These are phyloP conservation scores for Rosa persica DNA, from an alignment of 306 rosid genomes.

Conservation along the genomic window DNA sequence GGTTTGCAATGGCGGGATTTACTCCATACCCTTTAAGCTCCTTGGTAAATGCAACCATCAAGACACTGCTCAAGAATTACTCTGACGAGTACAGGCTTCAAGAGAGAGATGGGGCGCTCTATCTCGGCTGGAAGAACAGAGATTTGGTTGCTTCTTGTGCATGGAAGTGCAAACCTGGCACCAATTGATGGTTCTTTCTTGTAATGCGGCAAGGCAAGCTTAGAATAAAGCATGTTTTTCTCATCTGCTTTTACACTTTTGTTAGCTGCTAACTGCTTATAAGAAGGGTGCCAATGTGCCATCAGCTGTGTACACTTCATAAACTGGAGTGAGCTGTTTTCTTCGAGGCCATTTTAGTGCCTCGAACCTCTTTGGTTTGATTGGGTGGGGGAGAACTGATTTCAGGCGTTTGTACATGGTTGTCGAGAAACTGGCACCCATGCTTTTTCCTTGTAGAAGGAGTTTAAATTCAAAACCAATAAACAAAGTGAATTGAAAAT, in stretches of 20 bases:
- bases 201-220: conserved; percentile 10
- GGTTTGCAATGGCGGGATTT: conserved; percentile 94
- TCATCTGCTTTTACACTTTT: neutral
- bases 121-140: conserved; percentile 97
- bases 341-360: conserved; percentile 5
- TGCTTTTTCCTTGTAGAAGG: conserved; percentile 2
- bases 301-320: conserved; percentile 5
- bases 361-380: conserved; percentile 11
- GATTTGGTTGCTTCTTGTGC: conserved; percentile 96
- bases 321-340: neutral
- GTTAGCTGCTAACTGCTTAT: conserved; percentile 16
- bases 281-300: conserved; percentile 13
- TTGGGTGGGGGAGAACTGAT: conserved; percentile 8
- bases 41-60: conserved; percentile 83
- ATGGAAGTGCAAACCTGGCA: conserved; percentile 60
- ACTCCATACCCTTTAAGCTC: conserved; percentile 82
- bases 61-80: conserved; percentile 75
- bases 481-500: conserved; percentile 4
- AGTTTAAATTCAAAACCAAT: neutral
- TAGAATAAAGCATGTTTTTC: conserved; percentile 5
- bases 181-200: neutral
- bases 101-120: conserved; percentile 86
- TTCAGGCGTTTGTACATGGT: conserved; percentile 1
- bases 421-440: neutral
- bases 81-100: conserved; percentile 68